Evolutionary conservation across 73 alveolate species (phyloP), one percentile per base, ranked within the genome.

Genomic region (Paraurostyla sp.): DNA sequence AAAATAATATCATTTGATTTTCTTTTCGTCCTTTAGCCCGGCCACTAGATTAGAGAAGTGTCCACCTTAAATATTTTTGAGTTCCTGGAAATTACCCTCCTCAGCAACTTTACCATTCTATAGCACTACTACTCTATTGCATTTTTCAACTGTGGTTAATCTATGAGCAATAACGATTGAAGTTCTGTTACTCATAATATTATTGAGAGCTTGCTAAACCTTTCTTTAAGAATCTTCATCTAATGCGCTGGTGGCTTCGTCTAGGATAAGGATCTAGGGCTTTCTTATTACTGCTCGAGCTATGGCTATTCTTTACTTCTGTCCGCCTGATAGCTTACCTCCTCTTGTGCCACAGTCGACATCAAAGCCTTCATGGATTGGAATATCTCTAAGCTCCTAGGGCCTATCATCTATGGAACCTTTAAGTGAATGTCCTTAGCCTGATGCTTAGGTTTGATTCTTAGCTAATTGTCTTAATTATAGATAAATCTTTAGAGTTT

Each of bases 191-290:
- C 80, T 83, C 95, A 92, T 90, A 38, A 94, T 59, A 40, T 94
- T 75, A 76, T 96, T 96, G n/a, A 96, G 83, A 69, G 97, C 90
- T 56, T 91, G 87, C 71, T 96, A 93, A 25, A 96, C 98, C 41
- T 90, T 88, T 50, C 83, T 82, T 85, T 96, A 97, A 16, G 91
- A 85, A 30, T 93, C 85, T 36, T 94, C 95, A 88, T 96, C 99
- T 32, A 96, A 91, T 22, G 99, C 99, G 43, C 96, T 80, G 32
- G 99, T 96, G 0, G 98, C 98, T 86, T 95, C 99, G 63, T 96
- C 99, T 35, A 96, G 92, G 51, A 96, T 89, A 56, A 96, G 87
- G 48, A 96, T 95, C 51, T 76, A 49, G 0, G 98, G 91, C 25
- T 95, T 85, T 73, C 95, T 91, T 23, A 96, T 69, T 25, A 96